phyloP scores from a whole-genome alignment of 176 grass and related monocot species.

The Secale cereale region DNA sequence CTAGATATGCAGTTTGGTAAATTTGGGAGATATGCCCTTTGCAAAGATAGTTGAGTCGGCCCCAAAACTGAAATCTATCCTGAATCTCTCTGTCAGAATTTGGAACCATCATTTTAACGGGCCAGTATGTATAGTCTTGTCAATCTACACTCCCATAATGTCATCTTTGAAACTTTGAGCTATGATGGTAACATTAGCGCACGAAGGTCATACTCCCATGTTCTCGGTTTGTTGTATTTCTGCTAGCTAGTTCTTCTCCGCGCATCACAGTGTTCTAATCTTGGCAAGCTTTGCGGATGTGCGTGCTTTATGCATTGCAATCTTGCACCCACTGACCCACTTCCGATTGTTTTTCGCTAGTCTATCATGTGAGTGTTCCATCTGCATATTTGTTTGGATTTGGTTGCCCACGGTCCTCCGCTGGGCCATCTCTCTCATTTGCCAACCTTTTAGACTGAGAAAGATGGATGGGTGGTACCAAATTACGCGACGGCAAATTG shows the following conservation, averaged over 20 bases:
- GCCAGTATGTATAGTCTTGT: background rate
- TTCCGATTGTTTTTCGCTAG: background rate
- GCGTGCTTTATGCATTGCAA: background rate
- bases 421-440: slow-evolving; percentile 15
- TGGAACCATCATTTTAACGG: background rate
- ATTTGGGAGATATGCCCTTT: background rate
- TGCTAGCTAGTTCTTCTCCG: background rate
- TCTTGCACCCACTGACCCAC: background rate
- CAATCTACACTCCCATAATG: background rate
- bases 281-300: background rate
- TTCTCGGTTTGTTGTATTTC: background rate
- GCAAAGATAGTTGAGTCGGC: background rate
- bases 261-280: background rate
- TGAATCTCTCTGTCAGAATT: background rate
- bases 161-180: background rate
- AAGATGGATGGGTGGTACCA: slow-evolving; percentile 30
- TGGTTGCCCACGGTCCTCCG: slow-evolving; percentile 19
- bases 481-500: slow-evolving; percentile 21
- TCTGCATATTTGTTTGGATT: slow-evolving; percentile 30
- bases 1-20: background rate
- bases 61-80: background rate
- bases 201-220: background rate
- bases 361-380: slow-evolving; percentile 8
- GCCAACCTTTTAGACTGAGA: slow-evolving; percentile 41
- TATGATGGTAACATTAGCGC: background rate